phyloP scores from a whole-genome alignment of 768 basidiomycete genomes.

The Tylopilus felleus region DNA sequence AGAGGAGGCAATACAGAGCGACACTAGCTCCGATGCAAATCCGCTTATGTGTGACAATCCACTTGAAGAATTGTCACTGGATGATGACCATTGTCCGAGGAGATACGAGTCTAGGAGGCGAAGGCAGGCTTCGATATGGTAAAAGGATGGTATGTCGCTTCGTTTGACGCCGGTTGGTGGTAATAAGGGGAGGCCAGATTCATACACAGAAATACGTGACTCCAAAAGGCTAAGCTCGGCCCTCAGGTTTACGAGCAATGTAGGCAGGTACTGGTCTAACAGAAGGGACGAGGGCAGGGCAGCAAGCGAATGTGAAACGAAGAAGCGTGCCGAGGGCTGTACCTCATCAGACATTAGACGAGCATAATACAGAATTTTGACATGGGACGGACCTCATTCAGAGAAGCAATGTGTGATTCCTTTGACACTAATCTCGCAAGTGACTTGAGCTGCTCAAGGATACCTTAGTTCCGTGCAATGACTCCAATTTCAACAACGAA shows the following conservation, averaged over 20 bases:
- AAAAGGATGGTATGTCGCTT: slow-evolving; percentile 35
- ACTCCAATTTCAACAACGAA: slow-evolving; percentile 5
- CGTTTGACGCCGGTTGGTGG: slow-evolving; percentile 21
- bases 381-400: slow-evolving; percentile 16
- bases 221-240: slow-evolving; percentile 40
- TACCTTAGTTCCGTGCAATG: slow-evolving; percentile 5
- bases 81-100: slow-evolving; percentile 50
- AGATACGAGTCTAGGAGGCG: slow-evolving; percentile 61
- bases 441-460: slow-evolving; percentile 30
- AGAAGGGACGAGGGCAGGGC: slow-evolving; percentile 46
- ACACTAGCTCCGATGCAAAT: slow-evolving; percentile 46
- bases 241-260: slow-evolving; percentile 32
- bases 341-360: background rate
- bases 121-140: slow-evolving; percentile 53
- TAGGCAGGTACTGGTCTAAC: slow-evolving; percentile 26
- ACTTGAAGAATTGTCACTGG: slow-evolving; percentile 13
- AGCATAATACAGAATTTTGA: background rate
- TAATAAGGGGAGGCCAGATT: slow-evolving; percentile 40
- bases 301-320: slow-evolving; percentile 50
- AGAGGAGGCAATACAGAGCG: slow-evolving; percentile 51
- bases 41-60: slow-evolving; percentile 12
- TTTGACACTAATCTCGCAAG: slow-evolving; percentile 36
- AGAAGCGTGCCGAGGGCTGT: slow-evolving; percentile 53
- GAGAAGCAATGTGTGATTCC: slow-evolving; percentile 30
- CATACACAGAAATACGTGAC: slow-evolving; percentile 37